A percentile compares a stretch with the other conserved stretches of the same genome.
Conservation (phyloP, 306 rosid species). For the Quercus engelmannii region DNA sequence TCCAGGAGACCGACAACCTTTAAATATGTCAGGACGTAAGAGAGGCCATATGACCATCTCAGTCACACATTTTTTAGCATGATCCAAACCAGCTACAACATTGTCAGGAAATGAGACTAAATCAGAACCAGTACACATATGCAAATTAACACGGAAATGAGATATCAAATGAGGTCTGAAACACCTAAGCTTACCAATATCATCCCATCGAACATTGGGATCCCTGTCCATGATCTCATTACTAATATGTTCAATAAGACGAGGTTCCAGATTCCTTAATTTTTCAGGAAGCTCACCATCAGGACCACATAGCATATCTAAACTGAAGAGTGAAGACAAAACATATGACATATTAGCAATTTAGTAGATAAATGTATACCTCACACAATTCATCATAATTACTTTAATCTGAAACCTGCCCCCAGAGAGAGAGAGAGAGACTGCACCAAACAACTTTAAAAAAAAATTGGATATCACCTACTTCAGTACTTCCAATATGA, state of each 20-base stretch:
- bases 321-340: conserved; percentile 60
- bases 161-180: conserved; percentile 16
- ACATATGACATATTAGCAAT: conserved; percentile 22
- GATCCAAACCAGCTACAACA: conserved; percentile 77
- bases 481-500: neutral
- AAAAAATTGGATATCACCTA: neutral
- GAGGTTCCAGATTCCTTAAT: conserved; percentile 91
- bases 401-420: neutral
- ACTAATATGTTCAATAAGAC: conserved; percentile 93
- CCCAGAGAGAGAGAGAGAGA: neutral
- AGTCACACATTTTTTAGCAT: conserved; percentile 78
- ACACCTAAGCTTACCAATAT: conserved; percentile 55
- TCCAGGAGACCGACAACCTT: conserved; percentile 95
- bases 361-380: conserved; percentile 21
- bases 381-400: conserved; percentile 1
- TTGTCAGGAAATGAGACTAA: conserved; percentile 12
- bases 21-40: conserved; percentile 81
- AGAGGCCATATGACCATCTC: conserved; percentile 96
- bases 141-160: conserved; percentile 14
- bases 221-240: conserved; percentile 94
- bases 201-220: conserved; percentile 90
- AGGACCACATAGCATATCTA: conserved; percentile 89
- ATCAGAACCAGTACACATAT: conserved; percentile 21
- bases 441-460: neutral
- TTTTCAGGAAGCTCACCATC: conserved; percentile 99